Percentiles rank a stretch among this genome's conserved stretches.
Conservation (phyloP, 176 grass and related monocot genomes). For the Pontederia crassipes region DNA sequence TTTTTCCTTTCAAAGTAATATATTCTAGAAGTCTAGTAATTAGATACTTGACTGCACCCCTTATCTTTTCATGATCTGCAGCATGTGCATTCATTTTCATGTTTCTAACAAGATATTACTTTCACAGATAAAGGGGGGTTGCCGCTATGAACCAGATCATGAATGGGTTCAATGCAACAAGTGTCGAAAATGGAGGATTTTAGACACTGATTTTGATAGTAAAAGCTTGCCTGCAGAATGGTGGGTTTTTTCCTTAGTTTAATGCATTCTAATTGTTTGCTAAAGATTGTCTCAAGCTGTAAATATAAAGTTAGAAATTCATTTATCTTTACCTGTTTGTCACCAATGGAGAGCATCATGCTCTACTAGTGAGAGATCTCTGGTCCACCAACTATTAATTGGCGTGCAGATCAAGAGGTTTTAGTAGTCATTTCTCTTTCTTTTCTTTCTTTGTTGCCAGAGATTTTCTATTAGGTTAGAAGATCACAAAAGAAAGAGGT, state of each 20-base stretch:
- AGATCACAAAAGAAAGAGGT: too few species aligned
- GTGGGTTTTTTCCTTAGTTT: conserved; percentile 23
- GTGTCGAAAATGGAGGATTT: conserved; percentile 77
- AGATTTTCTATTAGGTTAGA: too few species aligned
- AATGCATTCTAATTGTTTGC: neutral
- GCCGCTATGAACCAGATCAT: conserved; percentile 45
- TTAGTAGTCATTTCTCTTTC: too few species aligned
- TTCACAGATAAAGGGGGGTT: conserved; percentile 38
- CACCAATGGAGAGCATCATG: too few species aligned
- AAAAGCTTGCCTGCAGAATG: conserved; percentile 46
- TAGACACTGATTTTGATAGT: conserved; percentile 37
- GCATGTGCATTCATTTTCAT: conserved; percentile 11
- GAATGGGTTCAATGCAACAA: conserved; percentile 80
- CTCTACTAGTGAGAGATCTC: too few species aligned
- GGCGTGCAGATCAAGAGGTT: too few species aligned
- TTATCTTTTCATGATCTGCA: conserved; percentile 12
- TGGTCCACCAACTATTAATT: too few species aligned
- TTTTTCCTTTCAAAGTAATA: neutral
- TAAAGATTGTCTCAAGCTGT: neutral
- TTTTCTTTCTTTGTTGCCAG: too few species aligned
- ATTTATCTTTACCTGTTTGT: neutral
- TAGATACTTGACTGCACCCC: too few species aligned
- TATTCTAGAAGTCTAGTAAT: neutral
- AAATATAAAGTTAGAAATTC: neutral
- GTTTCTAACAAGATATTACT: conserved; percentile 6